Base-by-base conservation (phyloP, 805 yeast species). In the Kodamaea fukazawae region DNA sequence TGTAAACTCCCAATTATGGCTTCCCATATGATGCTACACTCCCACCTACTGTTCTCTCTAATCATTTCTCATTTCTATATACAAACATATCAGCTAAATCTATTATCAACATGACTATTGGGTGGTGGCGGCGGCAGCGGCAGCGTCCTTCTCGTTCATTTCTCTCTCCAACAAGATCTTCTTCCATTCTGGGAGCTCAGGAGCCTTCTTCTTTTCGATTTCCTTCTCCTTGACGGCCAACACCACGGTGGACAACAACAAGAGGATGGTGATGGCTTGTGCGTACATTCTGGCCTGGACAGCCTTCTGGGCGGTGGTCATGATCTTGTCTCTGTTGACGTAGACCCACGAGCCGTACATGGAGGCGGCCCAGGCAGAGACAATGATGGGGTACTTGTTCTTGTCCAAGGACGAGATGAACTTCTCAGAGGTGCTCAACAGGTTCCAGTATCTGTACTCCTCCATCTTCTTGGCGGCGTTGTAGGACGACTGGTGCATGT, bases 331-430 rank as follows among this genome's bases (percentile, higher is more conserved):
- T 22, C 55, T 44, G 43, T 56, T 56, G 17, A 57, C 61, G 18
- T 45, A 50, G 14, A 45, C 53, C 61, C 61, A 57, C 28, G 57
- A 53, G 7, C 62, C 62, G 45, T 50, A 57, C 57, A 57, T 46
- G 22, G 71, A 63, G 2, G 60, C 72, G n/a, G 60, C 61, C 73
- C 72, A 69, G 16, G 71, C 44, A 12, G 58, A 42, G 12, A 64
- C 41, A 32, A 67, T 61, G 38, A 66, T 58, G 36, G 59, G 60
- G 52, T 64, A 67, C 53, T 67, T 65, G 51, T 69, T 50, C 11
- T 54, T 50, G 40, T 50, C 51, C 41, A 67, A 53, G 15, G 51
- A 33, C 9, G 60, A 48, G 37, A 63, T 46, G 13, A 57, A 34
- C 47, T 64, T 61, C 32, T 67, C 72, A 14, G 50, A 11, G 6